Conservation (phyloP, 2,329 filamentous ascomycete species). For the Phyllosticta ampelicida region DNA sequence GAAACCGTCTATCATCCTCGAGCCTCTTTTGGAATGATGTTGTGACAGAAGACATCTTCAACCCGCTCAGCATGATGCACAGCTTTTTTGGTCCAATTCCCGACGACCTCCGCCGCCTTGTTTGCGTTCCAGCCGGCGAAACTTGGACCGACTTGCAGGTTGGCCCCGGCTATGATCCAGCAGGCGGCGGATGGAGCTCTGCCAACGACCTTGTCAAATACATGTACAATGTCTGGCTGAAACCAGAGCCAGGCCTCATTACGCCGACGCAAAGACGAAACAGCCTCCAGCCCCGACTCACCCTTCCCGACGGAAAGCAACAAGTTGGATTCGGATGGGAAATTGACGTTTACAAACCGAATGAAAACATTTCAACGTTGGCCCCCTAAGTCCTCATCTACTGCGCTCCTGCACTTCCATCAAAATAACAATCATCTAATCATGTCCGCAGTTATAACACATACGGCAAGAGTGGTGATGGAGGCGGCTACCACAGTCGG, state of each 20-base stretch:
- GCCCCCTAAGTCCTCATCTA: neutral
- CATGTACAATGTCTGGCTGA: conserved; percentile 19
- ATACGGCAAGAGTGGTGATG: conserved; percentile 24
- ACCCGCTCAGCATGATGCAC: conserved; percentile 19
- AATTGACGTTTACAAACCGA: conserved; percentile 14
- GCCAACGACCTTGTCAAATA: conserved; percentile 21
- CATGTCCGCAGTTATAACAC: conserved; percentile 13
- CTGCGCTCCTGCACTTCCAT: neutral
- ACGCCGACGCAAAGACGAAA: conserved; percentile 17
- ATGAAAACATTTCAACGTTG: neutral
- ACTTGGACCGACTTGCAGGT: conserved; percentile 21
- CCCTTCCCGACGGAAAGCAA: conserved; percentile 19
- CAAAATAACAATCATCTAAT: conserved; percentile 8
- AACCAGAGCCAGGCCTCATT: conserved; percentile 17
- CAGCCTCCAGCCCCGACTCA: conserved; percentile 17
- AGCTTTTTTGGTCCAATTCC: conserved; percentile 19
- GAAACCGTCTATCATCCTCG: conserved; percentile 15
- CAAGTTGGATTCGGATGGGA: conserved; percentile 22
- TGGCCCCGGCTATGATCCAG: conserved; percentile 22
- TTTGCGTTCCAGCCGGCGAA: conserved; percentile 19
- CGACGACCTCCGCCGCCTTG: conserved; percentile 13
- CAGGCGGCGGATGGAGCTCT: conserved; percentile 23
- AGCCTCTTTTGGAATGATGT: conserved; percentile 18
- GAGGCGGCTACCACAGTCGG: conserved; percentile 23
- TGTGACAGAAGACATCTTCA: conserved; percentile 15